Evolutionary conservation across 257 asterid genomes (phyloP), one percentile per base, ranked within the genome.

Genomic region (Buddleja alternifolia): DNA sequence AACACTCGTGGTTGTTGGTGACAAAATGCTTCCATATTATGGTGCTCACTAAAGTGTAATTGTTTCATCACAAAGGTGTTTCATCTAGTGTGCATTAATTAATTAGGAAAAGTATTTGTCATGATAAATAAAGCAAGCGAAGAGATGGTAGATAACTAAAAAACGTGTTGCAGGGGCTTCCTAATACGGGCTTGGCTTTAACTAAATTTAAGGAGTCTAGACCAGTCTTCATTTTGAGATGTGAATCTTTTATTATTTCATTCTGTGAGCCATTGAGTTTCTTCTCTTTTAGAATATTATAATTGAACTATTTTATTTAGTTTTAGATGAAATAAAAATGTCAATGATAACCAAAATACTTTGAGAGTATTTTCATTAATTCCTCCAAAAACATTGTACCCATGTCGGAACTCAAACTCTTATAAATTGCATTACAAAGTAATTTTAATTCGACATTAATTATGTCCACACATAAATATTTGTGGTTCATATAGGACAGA

Each of bases 41-140:
- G 29, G 39, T 34, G 55, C 47, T 19, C 34, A 67, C 34, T 67
- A 25, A 67, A 67, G 52, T 52, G 60, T 36, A 16, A 32, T 23
- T 11, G 37, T 53, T 54, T 32, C 47, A 3, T 7, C 32, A 24
- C 4, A 42, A 10, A 7, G n/a, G 17, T 46, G 48, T 42, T 72
- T 63, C 14, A 6, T 39, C 12, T 20, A 56, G 46, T 10, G 7
- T 44, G 32, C 1, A 41, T 15, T 14, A 16, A 29, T 16, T 48
- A 24, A 39, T 7, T n/a, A 50, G 40, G 11, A 10, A 15, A 41
- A 6, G 8, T 45, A 24, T 32, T 58, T 17, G 69, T 11, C 8
- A 40, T 15, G 46, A 34, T 11, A 5, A 2, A 29, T 29, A 24
- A 21, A 10, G 21, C 51, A 11, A 21, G 61, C 2, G 34, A 5